Percentiles rank a stretch among this genome's conserved stretches.
These are phyloP conservation scores for Leptomonas pyrrhocoris DNA, from an alignment of 208 protist genomes.

Conservation along the genomic window DNA sequence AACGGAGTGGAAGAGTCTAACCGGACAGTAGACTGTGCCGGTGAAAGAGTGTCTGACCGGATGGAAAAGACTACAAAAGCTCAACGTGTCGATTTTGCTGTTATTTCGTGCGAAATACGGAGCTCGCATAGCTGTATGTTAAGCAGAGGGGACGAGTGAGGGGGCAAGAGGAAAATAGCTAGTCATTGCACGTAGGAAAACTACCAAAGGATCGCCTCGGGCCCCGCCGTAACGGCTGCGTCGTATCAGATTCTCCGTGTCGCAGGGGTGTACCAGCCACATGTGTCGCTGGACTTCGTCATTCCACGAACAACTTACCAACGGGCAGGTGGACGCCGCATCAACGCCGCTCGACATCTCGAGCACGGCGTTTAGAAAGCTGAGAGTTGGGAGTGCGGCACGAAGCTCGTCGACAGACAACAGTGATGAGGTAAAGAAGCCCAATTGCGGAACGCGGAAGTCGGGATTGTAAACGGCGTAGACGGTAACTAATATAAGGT, in stretches of 20 bases:
- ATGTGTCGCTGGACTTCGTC: constrained; percentile 51
- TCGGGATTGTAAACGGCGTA: constrained; percentile 26
- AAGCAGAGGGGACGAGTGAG: constrained; percentile 10
- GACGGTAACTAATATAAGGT: constrained; percentile 7
- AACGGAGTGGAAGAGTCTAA: too few relatives aligned
- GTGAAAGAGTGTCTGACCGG: too few relatives aligned
- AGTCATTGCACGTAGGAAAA: constrained; percentile 49
- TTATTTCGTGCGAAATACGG: not conserved
- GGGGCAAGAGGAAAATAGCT: constrained; percentile 24
- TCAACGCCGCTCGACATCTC: not conserved
- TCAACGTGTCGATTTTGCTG: not conserved
- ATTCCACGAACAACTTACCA: constrained; percentile 43
- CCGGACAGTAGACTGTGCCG: too few relatives aligned
- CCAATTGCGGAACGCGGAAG: constrained; percentile 41
- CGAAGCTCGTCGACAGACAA: constrained; percentile 26
- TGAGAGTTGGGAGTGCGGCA: constrained; percentile 27
- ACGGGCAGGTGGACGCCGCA: constrained; percentile 3
- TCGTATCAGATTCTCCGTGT: constrained; percentile 46
- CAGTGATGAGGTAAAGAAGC: constrained; percentile 37
- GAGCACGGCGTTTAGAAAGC: constrained; percentile 4
- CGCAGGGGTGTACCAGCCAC: constrained; percentile 68
- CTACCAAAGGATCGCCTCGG: constrained; percentile 33
- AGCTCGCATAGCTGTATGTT: not conserved
- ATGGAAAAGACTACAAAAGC: not conserved
- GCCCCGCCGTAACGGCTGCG: constrained; percentile 23